Evolutionary conservation across 2,329 filamentous ascomycete genomes (phyloP), one percentile per base, ranked within the genome.

Genomic region (Alternaria brassicicola): DNA sequence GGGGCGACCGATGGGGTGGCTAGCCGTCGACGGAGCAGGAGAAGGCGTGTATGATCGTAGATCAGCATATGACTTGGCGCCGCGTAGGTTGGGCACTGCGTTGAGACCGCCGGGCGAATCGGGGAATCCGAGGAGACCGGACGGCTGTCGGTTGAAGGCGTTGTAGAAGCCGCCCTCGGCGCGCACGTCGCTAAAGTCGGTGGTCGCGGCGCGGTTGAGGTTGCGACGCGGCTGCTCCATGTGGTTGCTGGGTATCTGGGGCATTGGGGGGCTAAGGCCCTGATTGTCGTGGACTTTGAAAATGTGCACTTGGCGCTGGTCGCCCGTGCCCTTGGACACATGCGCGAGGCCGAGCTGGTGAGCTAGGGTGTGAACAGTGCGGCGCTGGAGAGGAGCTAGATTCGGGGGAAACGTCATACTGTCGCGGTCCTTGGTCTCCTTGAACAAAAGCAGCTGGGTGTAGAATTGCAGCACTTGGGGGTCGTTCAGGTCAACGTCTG

Each of bases 1-100:
- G 53, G 87, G 84, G 43, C 85, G 81, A 53, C 88, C 85, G 63
- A 87, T 86, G 54, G 92, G 88, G 75, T 96, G 97, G 81, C 92
- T 96, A 6, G 92, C 92, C 17, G 92, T 92, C 12, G 95, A 97
- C 7, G 89, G 89, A 3, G 91, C 94, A 6, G 95, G 94, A 68
- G 94, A 98, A 10, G 94, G 94, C 15, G 93, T 97, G 79, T 96
- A 97, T 1, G 93, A 96, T 64, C 94, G 90, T 63, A 99, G 82
- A 75, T 99, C 95, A 33, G 94, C 95, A 76, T 97, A 97, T 49
- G 94, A 98, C 82, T 98, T 98, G 62, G 94, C 95, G 26, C 92
- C 92, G 41, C 95, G 89, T 33, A 99, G 86, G 71, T 94, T 94
- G 74, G 92, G 86, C 55, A 83, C 89, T 46, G 90, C 86, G 30